A percentile compares a stretch with the other conserved stretches of the same genome.
These are phyloP conservation scores for Fistulinella prunicolor DNA, from an alignment of 768 basidiomycete genomes.

Conservation along the genomic window DNA sequence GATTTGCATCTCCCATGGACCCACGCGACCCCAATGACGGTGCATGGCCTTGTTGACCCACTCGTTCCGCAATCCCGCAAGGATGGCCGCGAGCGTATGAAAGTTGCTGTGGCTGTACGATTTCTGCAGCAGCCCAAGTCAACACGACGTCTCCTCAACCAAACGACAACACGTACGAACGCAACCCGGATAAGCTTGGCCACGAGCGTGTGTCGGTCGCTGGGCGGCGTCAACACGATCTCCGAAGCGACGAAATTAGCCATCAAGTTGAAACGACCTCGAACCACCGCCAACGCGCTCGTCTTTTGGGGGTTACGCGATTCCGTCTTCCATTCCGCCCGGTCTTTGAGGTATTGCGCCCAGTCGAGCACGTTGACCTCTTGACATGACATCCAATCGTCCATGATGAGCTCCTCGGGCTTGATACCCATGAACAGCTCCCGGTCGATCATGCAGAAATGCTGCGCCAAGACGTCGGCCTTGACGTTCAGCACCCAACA, in stretches of 20 bases:
- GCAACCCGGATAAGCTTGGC: slow-evolving; percentile 84
- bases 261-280: slow-evolving; percentile 83
- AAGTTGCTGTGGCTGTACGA: slow-evolving; percentile 76
- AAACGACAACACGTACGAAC: slow-evolving; percentile 51
- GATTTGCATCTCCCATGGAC: slow-evolving; percentile 69
- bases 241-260: slow-evolving; percentile 80
- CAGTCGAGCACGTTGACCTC: slow-evolving; percentile 77
- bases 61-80: slow-evolving; percentile 69
- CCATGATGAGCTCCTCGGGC: slow-evolving; percentile 83
- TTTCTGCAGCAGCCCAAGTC: slow-evolving; percentile 49
- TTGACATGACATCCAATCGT: slow-evolving; percentile 62
- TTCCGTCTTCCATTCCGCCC: slow-evolving; percentile 66
- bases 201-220: slow-evolving; percentile 61
- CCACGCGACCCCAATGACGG: slow-evolving; percentile 63
- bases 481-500: slow-evolving; percentile 70
- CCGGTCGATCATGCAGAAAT: slow-evolving; percentile 85
- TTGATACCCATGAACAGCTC: slow-evolving; percentile 82
- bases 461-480: slow-evolving; percentile 63
- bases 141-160: neutral
- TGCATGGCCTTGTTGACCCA: slow-evolving; percentile 68
- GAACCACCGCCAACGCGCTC: slow-evolving; percentile 67
- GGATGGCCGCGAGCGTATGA: slow-evolving; percentile 74
- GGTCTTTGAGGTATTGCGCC: slow-evolving; percentile 76
- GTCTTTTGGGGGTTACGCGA: slow-evolving; percentile 56
- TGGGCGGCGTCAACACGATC: slow-evolving; percentile 69